A percentile compares a stretch with the other conserved stretches of the same genome.
Conservation (phyloP, 768 basidiomycete species). For the Leccinum boreale region DNA sequence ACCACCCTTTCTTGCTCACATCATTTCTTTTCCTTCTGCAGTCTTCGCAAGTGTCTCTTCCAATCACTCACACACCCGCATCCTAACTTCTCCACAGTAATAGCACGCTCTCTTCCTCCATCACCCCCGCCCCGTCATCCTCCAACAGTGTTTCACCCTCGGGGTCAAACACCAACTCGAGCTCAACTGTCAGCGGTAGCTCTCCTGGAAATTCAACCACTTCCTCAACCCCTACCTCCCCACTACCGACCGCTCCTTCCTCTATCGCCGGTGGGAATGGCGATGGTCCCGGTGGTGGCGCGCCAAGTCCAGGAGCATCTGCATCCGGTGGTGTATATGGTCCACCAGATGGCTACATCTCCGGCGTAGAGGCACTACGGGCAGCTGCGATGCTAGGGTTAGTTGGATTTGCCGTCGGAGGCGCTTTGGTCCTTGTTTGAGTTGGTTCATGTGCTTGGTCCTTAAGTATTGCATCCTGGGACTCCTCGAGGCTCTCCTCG, state of each 20-base stretch:
- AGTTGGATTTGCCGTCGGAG: slow-evolving; percentile 48
- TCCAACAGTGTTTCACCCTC: slow-evolving; percentile 19
- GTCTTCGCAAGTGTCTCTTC: slow-evolving; percentile 39
- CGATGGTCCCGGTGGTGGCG: slow-evolving; percentile 40
- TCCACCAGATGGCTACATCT: slow-evolving; percentile 66
- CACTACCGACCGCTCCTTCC: slow-evolving; percentile 54
- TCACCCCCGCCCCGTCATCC: slow-evolving; percentile 42
- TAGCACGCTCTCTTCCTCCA: slow-evolving; percentile 38
- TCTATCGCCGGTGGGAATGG: slow-evolving; percentile 47
- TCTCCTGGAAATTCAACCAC: slow-evolving; percentile 30
- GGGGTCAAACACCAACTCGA: slow-evolving; percentile 22
- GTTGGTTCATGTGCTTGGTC: slow-evolving; percentile 3
- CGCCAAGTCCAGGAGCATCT: slow-evolving; percentile 57
- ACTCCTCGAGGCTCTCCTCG: slow-evolving; percentile 5
- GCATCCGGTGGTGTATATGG: slow-evolving; percentile 50
- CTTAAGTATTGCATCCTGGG: slow-evolving; percentile 6
- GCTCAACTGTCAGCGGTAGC: slow-evolving; percentile 15
- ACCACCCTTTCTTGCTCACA: neutral
- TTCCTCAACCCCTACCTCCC: slow-evolving; percentile 9
- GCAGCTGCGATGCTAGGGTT: slow-evolving; percentile 44
- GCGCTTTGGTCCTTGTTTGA: slow-evolving; percentile 45
- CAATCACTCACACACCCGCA: slow-evolving; percentile 23
- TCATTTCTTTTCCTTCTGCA: slow-evolving; percentile 2
- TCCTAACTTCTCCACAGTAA: slow-evolving; percentile 42
- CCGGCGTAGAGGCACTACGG: slow-evolving; percentile 48